phyloP scores from a whole-genome alignment of 164 flowering plant genomes.

The Magnolia officinalis region DNA sequence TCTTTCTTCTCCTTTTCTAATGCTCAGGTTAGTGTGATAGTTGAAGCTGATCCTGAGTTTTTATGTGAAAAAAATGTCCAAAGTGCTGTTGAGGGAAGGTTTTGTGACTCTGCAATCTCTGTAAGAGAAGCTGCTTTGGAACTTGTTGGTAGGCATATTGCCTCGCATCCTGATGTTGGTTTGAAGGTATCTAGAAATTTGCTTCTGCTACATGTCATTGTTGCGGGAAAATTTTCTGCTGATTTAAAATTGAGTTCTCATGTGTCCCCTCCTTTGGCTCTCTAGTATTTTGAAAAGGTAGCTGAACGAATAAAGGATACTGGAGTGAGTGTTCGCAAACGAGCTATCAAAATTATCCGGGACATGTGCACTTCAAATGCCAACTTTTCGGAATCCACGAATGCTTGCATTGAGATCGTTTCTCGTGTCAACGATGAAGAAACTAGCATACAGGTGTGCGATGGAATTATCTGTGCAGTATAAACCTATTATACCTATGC shows the following conservation, averaged over 20 bases:
- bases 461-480: background rate
- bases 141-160: conserved; percentile 97
- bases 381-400: conserved; percentile 61
- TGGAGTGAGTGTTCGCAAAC: conserved; percentile 97
- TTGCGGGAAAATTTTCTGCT: background rate
- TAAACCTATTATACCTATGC: background rate
- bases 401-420: conserved; percentile 86
- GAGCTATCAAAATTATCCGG: conserved; percentile 88
- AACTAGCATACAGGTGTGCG: conserved; percentile 83
- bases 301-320: conserved; percentile 95
- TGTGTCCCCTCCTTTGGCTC: background rate
- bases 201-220: background rate
- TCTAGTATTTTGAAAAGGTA: conserved; percentile 93
- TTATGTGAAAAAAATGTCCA: conserved; percentile 85
- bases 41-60: conserved; percentile 97
- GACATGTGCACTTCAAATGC: conserved; percentile 93
- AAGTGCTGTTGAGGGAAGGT: conserved; percentile 93
- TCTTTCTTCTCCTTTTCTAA: background rate
- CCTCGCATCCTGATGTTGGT: conserved; percentile 99
- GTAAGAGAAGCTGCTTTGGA: conserved; percentile 97
- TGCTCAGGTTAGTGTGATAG: conserved; percentile 86
- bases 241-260: background rate
- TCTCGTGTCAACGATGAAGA: conserved; percentile 96
- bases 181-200: conserved; percentile 49
- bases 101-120: conserved; percentile 94